Evolutionary conservation across 2,329 filamentous ascomycete genomes (phyloP).

Genomic region (Nigrograna mackinnonii): DNA sequence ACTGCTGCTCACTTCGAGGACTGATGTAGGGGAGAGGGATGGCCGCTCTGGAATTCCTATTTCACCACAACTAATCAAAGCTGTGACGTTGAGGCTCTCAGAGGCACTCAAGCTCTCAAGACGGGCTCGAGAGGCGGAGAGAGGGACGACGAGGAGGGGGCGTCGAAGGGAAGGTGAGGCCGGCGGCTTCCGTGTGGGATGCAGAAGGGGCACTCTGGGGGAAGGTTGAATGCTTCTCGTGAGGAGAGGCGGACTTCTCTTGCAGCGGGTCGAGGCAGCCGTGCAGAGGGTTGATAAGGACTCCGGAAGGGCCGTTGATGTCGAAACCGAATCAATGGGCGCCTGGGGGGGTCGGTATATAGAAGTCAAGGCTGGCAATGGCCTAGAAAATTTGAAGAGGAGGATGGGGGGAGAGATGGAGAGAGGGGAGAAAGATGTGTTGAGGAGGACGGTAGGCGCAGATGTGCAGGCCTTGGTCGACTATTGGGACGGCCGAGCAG

Average conservation of each 20-base stretch:
- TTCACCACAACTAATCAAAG: conserved; percentile 44
- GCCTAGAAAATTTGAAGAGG: conserved; percentile 31
- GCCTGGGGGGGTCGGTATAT: conserved; percentile 30
- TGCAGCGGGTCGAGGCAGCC: conserved; percentile 18
- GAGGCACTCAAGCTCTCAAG: too few relatives aligned
- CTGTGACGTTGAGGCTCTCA: conserved; percentile 35
- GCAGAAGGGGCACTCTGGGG: conserved; percentile 7
- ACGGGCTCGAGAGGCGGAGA: conserved; percentile 12
- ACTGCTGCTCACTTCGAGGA: too few relatives aligned
- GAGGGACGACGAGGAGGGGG: conserved; percentile 14
- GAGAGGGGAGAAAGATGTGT: conserved; percentile 4
- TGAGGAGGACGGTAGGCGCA: conserved; percentile 2
- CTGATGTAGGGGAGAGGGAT: too few relatives aligned
- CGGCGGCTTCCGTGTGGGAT: conserved; percentile 29
- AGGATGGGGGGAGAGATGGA: conserved; percentile 18
- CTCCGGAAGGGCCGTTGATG: conserved; percentile 13
- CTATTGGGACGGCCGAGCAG: conserved; percentile 30
- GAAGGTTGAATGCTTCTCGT: conserved; percentile 11
- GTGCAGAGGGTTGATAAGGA: conserved; percentile 18
- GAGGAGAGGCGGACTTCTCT: conserved; percentile 14
- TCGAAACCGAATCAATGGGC: conserved; percentile 16
- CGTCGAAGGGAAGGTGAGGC: conserved; percentile 21
- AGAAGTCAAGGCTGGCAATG: conserved; percentile 36
- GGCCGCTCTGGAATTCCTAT: too few relatives aligned
- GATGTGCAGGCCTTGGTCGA: conserved; percentile 32